A percentile compares a stretch with the other conserved stretches of the same genome.
phyloP scores from a whole-genome alignment of 495 filamentous ascomycete genomes.

The Hypoxylon rickii region DNA sequence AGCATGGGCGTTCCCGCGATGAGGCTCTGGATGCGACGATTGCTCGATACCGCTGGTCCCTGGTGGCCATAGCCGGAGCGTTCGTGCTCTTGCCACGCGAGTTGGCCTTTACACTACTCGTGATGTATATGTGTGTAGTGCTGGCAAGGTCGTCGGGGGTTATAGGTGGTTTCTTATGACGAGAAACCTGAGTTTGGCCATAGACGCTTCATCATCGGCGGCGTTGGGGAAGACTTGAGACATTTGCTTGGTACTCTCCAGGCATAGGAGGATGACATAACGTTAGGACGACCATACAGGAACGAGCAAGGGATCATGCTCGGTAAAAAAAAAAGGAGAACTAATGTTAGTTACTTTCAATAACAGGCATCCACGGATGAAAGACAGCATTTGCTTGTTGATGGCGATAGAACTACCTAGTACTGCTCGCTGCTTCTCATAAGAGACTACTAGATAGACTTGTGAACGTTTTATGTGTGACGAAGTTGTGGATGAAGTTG shows the following conservation, averaged over 20 bases:
- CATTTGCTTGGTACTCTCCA: conserved; percentile 27
- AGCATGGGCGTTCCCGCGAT: conserved; percentile 36
- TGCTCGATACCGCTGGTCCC: conserved; percentile 33
- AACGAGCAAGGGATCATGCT: conserved; percentile 15
- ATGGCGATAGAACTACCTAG: too few species aligned
- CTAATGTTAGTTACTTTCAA: conserved; percentile 27
- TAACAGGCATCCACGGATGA: conserved; percentile 29
- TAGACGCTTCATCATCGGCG: conserved; percentile 39
- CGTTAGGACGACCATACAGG: conserved; percentile 11
- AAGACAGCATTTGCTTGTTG: conserved; percentile 2
- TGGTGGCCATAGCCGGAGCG: conserved; percentile 29
- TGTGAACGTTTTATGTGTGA: too few species aligned
- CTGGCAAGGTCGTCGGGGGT: conserved; percentile 37
- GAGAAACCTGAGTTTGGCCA: conserved; percentile 28
- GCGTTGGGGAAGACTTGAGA: conserved; percentile 34
- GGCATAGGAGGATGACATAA: conserved; percentile 11
- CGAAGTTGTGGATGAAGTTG: too few species aligned
- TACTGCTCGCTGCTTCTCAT: not conserved
- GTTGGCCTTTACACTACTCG: conserved; percentile 35
- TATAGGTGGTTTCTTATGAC: conserved; percentile 34
- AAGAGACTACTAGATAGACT: too few species aligned
- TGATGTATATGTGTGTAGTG: conserved; percentile 38
- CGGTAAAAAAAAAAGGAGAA: conserved; percentile 13
- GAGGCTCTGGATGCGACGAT: conserved; percentile 33
- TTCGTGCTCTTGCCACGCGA: conserved; percentile 36